Conservation (phyloP, 495 filamentous ascomycete genomes). For the Aspergillus biplanus region DNA sequence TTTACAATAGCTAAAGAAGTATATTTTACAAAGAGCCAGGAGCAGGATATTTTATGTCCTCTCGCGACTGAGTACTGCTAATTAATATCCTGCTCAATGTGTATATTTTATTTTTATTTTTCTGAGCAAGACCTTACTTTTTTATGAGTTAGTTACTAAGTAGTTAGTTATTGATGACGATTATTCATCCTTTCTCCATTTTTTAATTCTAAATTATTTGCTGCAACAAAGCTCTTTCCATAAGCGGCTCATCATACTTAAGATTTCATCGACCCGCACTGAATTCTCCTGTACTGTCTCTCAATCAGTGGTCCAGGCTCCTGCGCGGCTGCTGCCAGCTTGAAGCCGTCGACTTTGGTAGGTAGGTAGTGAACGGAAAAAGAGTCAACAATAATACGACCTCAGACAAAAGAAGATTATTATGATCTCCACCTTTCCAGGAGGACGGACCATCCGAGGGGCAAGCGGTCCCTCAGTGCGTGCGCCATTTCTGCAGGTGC, state of each 20-base stretch:
- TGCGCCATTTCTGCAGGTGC: constrained; percentile 37
- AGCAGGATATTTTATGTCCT: no score
- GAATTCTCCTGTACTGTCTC: not conserved
- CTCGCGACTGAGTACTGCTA: no score
- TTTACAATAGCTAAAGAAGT: not conserved
- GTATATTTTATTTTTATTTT: no score
- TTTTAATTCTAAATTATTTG: not conserved
- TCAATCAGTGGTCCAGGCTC: not conserved
- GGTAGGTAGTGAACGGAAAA: not conserved
- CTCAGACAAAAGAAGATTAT: constrained; percentile 1
- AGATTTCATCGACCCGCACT: not conserved
- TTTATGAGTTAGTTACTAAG: no score
- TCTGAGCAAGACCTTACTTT: no score
- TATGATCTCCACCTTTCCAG: constrained; percentile 2
- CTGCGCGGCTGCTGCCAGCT: not conserved
- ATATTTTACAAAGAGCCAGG: not conserved
- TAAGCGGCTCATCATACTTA: not conserved
- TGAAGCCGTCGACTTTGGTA: no score
- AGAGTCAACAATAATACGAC: not conserved
- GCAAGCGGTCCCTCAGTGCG: constrained; percentile 10
- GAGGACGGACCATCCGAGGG: not conserved
- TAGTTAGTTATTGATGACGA: not conserved
- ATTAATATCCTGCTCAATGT: no score
- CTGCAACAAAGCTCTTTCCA: not conserved
- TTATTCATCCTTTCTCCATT: not conserved